Base-by-base conservation (phyloP, 2,329 filamentous ascomycete genomes). In the Pyrenophora graminea region DNA sequence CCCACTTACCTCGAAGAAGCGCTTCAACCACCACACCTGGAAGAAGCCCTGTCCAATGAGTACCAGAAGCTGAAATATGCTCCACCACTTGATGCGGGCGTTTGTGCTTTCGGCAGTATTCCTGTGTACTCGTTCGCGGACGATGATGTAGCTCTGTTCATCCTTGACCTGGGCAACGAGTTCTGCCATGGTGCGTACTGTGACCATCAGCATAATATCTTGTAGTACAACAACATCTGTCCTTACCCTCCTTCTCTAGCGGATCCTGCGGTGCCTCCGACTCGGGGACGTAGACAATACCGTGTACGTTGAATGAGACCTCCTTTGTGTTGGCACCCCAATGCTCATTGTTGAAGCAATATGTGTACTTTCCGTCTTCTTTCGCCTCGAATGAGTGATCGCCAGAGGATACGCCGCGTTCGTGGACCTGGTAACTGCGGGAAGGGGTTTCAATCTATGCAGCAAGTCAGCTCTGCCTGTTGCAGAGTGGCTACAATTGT, bases 71-170 rank as follows among this genome's bases (percentile, higher is more conserved):
- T 99, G 92, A 77, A 97, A 97, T 66, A 97, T 84, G 76, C 94
- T 97, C 94, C 94, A 99, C 94, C 94, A 99, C 82, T 99, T 99
- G 74, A 99, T 94, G 62, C 94, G 85, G 64, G 86, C 84, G 77
- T 99, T 99, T 69, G 94, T 99, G 83, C 92, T 97, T 81, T 99
- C 94, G 59, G 94, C 94, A 8, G 94, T 99, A 80, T 99, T 99
- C 73, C 94, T 85, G 82, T 99, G 94, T 64, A 90, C 96, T 70
- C 94, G 85, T 80, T 99, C 94, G 66, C 94, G 89, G 52, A 97
- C 79, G 57, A 99, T 86, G 69, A 99, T 97, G 80, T 99, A 99
- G 64, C 87, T 85, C 79, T 99, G 94, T 80, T 99, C 94, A 75
- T 97, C 94, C 80, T 96, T 96, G 76, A 97, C 92, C 77, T 95